phyloP scores from a whole-genome alignment of 805 yeast species.

The Isabelozyma gotoi region DNA sequence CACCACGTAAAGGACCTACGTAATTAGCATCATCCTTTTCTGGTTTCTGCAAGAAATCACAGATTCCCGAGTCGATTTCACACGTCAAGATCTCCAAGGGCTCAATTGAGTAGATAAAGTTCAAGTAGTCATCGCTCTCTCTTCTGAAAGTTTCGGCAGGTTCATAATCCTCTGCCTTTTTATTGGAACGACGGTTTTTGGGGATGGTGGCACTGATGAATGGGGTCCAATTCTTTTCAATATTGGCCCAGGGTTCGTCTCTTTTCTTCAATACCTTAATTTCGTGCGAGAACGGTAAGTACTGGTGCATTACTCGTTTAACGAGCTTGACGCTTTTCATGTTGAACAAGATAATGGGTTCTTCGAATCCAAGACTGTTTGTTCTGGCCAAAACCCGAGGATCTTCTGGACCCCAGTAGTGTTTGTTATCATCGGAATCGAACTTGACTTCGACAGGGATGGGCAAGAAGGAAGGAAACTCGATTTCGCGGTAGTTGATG shows the following conservation, averaged over 20 bases:
- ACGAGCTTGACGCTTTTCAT: conserved; percentile 7
- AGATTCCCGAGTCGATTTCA: conserved; percentile 23
- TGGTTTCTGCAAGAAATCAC: conserved; percentile 24
- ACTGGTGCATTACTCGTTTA: conserved; percentile 10
- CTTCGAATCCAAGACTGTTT: conserved; percentile 11
- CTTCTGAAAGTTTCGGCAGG: conserved; percentile 2
- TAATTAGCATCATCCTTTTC: conserved; percentile 12
- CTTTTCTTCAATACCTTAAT: conserved; percentile 12
- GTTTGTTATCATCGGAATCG: conserved; percentile 5
- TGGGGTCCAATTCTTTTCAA: conserved; percentile 30
- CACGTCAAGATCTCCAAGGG: conserved; percentile 30
- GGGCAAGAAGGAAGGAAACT: conserved; percentile 17
- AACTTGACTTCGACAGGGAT: conserved; percentile 11
- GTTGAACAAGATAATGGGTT: conserved; percentile 12
- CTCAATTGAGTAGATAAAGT: conserved; percentile 23
- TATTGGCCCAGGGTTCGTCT: conserved; percentile 11
- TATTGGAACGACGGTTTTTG: no score
- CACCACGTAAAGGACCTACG: conserved; percentile 28
- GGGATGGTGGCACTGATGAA: conserved; percentile 10
- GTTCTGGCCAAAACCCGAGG: conserved; percentile 12
- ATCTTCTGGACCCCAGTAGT: conserved; percentile 16
- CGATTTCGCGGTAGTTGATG: conserved; percentile 12
- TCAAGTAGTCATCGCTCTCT: conserved; percentile 9
- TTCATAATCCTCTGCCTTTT: not conserved
- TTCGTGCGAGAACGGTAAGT: conserved; percentile 12